These are phyloP conservation scores for Tripterygium wilfordii DNA, from an alignment of 177 flowering plant species.

Conservation along the genomic window DNA sequence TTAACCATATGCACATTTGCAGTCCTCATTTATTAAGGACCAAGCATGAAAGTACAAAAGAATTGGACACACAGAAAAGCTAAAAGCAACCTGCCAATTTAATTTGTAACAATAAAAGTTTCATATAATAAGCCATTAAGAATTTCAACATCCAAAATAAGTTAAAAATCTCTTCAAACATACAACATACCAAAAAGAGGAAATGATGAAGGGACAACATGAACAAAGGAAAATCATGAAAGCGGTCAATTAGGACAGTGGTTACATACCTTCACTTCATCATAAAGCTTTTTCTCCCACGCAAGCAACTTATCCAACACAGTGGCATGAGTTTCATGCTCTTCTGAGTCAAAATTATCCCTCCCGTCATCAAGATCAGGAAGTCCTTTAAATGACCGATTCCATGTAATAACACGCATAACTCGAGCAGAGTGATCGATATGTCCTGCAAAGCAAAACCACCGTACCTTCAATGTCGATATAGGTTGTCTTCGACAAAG, in stretches of 20 bases:
- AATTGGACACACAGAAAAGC: too few species aligned
- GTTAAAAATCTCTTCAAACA: too few species aligned
- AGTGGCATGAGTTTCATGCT: constrained; percentile 48
- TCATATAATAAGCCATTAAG: too few species aligned
- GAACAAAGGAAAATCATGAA: not conserved
- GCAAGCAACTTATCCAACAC: constrained; percentile 47
- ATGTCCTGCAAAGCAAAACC: constrained; percentile 29
- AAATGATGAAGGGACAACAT: not conserved
- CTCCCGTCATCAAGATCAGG: constrained; percentile 25
- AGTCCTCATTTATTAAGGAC: too few species aligned
- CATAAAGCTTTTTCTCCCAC: constrained; percentile 55
- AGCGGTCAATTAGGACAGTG: not conserved
- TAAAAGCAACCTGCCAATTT: too few species aligned
- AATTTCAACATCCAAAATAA: too few species aligned
- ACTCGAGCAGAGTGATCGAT: constrained; percentile 49
- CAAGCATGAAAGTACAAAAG: too few species aligned
- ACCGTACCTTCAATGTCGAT: too few species aligned
- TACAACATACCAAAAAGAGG: too few species aligned
- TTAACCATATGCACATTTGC: too few species aligned
- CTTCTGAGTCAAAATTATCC: constrained; percentile 44
- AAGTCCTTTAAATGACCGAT: constrained; percentile 35
- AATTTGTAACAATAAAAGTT: too few species aligned
- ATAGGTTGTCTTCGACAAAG: too few species aligned
- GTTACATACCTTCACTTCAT: constrained; percentile 47
- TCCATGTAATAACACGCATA: constrained; percentile 57